Conservation (phyloP, 257 asterid species). For the Solanum verrucosum region DNA sequence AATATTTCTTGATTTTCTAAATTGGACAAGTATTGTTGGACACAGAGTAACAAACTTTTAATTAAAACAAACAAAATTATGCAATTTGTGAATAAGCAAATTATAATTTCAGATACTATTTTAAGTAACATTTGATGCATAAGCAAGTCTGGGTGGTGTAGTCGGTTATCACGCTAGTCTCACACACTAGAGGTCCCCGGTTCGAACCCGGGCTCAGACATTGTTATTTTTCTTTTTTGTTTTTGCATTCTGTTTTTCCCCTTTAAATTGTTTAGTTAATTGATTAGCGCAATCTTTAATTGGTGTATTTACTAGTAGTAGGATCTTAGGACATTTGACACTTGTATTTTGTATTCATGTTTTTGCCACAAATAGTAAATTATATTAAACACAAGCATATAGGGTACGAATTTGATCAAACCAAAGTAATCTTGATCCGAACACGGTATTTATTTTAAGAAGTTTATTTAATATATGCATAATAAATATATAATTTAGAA, state of each 20-base stretch:
- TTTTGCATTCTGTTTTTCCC: too few species aligned
- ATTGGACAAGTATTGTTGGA: neutral
- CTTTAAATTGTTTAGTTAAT: too few species aligned
- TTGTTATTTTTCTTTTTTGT: neutral
- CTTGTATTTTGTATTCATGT: neutral
- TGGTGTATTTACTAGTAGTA: too few species aligned
- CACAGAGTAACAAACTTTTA: neutral
- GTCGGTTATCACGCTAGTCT: slow-evolving; percentile 99
- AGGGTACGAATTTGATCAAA: neutral
- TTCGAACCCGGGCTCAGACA: slow-evolving; percentile 99
- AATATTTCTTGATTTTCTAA: too few species aligned
- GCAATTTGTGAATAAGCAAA: neutral
- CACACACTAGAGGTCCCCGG: slow-evolving; percentile 99
- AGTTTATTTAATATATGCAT: too few species aligned
- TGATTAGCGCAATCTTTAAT: too few species aligned
- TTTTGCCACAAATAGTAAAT: neutral
- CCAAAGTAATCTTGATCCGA: neutral
- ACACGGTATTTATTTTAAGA: neutral
- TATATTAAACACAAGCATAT: too few species aligned
- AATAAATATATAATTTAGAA: neutral
- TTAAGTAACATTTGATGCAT: too few species aligned
- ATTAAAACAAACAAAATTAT: neutral
- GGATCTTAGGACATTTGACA: too few species aligned
- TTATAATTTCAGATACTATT: too few species aligned
- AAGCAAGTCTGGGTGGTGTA: slow-evolving; percentile 81